Base-by-base conservation (phyloP, 2,329 filamentous ascomycete genomes). In the Aureobasidium musti region DNA sequence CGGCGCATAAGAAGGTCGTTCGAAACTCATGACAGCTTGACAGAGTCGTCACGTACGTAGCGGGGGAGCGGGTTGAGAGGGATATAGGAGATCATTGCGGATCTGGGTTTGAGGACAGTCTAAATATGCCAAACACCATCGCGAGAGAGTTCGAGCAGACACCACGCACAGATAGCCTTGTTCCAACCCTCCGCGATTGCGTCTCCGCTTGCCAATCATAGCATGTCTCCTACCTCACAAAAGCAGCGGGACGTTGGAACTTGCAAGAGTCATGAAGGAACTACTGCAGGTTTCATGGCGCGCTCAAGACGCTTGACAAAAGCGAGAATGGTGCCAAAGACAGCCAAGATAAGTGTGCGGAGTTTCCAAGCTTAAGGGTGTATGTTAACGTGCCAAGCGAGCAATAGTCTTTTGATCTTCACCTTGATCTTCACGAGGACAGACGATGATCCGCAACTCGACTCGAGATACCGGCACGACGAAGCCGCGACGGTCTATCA, bases 281-380 rank as follows among this genome's bases (percentile, higher is more conserved):
- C 60, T 64, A 64, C 60, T 64, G 60, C 60, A 64, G 47, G 47
- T 43, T 64, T 53, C 47, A 64, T 14, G 59, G 30, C 56, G 45
- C 45, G 13, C n/a, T 26, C 30, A 28, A 63, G 8, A 50, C 45
- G 45, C 59, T 63, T 52, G 33, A 26, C 59, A 17, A 19, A 63
- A 63, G 59, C n/a, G 59, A 63, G 41, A 13, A 47, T 61, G 57
- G 57, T 23, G 17, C 41, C 19, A 49, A 61, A 23, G 39, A 59
- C 19, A 61, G 30, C 57, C 57, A 61, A 49, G 57, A n/a, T 30
- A 41, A 52, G 45, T 35, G 33, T 30, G 59, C 59, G 59, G 43
- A 63, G 45, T 63, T 52, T 60, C 26, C 53, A 47, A 47, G 41
- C 28, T 30, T 28, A 8, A 50, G 11, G 30, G 45, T 7, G 45